These are phyloP conservation scores for Gamsiella multidivaricata DNA, from an alignment of 192 early-diverging fungal genomes.

Conservation along the genomic window DNA sequence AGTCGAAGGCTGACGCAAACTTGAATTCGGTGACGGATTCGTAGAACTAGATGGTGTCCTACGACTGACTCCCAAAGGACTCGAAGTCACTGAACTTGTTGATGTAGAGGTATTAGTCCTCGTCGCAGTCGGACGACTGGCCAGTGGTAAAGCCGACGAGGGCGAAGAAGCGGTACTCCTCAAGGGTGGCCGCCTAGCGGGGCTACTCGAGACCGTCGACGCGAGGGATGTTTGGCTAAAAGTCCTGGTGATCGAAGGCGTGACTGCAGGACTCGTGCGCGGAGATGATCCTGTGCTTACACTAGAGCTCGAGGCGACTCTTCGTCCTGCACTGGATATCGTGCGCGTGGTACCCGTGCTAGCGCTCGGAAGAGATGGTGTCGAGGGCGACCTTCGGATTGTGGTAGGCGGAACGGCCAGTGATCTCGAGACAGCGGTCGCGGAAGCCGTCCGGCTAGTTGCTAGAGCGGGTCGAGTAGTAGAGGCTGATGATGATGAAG, in stretches of 20 bases:
- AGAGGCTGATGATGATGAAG: conserved; percentile 29
- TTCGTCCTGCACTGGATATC: conserved; percentile 8
- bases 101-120: too few relatives aligned
- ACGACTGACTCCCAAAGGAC: conserved; percentile 3
- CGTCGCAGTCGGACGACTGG: too few relatives aligned
- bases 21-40: conserved; percentile 23
- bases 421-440: conserved; percentile 2
- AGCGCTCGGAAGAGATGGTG: conserved; percentile 23
- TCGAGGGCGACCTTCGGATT: conserved; percentile 39
- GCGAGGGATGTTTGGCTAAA: conserved; percentile 22
- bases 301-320: conserved; percentile 42
- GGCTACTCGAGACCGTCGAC: background rate
- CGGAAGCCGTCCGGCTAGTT: background rate
- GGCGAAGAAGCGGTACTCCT: conserved; percentile 3
- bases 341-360: background rate
- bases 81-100: background rate
- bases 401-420: conserved; percentile 6
- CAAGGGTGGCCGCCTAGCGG: background rate
- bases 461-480: conserved; percentile 1
- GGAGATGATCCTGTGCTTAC: background rate
- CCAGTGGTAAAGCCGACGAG: background rate
- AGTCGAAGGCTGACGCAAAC: conserved; percentile 14
- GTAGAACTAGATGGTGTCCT: conserved; percentile 22
- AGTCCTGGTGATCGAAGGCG: conserved; percentile 9
- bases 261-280: conserved; percentile 8